A percentile compares a stretch with the other conserved stretches of the same genome.
phyloP scores from a whole-genome alignment of 164 flowering plant genomes.

The Chimonanthus salicifolius region DNA sequence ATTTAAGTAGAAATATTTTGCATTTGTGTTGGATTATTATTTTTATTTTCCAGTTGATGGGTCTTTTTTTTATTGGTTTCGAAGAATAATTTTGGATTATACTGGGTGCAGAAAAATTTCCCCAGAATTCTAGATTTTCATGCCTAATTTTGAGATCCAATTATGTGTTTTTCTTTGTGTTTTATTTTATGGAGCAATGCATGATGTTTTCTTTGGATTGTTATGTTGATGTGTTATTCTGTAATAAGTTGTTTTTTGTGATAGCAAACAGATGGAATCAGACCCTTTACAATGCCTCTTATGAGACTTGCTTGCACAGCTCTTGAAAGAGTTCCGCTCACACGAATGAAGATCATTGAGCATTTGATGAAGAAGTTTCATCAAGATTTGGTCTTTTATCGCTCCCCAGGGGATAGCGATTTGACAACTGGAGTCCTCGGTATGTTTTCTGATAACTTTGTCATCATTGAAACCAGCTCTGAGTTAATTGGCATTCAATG shows the following conservation, averaged over 20 bases:
- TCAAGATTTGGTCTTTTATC: slow-evolving; percentile 90
- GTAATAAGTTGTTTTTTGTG: slow-evolving; percentile 23
- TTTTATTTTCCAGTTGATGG: too few species aligned
- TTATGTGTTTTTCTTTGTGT: not conserved
- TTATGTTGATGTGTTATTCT: not conserved
- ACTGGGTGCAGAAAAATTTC: too few species aligned
- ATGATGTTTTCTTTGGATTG: not conserved
- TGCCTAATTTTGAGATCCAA: too few species aligned
- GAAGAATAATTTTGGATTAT: too few species aligned
- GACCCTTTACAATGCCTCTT: slow-evolving; percentile 96
- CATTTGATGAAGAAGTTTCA: slow-evolving; percentile 60
- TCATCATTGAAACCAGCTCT: not conserved
- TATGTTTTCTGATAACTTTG: slow-evolving; percentile 21
- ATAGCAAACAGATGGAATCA: slow-evolving; percentile 89
- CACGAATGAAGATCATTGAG: slow-evolving; percentile 63
- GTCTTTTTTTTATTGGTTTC: too few species aligned
- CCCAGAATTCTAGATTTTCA: too few species aligned
- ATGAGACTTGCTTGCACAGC: slow-evolving; percentile 96
- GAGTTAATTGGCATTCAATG: not conserved
- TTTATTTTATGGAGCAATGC: not conserved
- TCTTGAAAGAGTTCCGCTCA: slow-evolving; percentile 91
- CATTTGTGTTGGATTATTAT: too few species aligned
- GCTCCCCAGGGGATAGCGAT: slow-evolving; percentile 65
- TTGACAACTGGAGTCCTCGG: slow-evolving; percentile 56
- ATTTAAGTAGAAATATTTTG: too few species aligned